Percentiles rank a stretch among this genome's conserved stretches.
These are phyloP conservation scores for Sporisorium exsertum DNA, from an alignment of 1,284 basidiomycete species.

Conservation along the genomic window DNA sequence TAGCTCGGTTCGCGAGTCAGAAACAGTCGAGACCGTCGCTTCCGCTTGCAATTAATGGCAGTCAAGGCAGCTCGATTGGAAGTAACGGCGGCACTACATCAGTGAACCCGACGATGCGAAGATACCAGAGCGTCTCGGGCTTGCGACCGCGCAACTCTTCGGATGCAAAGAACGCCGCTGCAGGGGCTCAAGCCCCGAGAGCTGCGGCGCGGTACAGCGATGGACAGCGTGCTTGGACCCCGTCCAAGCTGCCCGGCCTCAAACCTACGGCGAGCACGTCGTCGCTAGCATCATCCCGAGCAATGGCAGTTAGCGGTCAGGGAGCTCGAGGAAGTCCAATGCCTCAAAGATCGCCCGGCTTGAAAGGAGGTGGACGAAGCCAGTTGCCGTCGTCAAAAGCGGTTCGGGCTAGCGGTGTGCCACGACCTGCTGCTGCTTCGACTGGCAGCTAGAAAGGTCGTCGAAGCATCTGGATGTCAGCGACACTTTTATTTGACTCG, in stretches of 20 bases:
- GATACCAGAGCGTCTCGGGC: conserved; percentile 23
- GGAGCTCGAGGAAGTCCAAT: not conserved
- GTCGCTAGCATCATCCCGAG: conserved; percentile 8
- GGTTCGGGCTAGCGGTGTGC: conserved; percentile 8
- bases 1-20: conserved; percentile 1
- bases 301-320: not conserved
- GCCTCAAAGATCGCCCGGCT: not conserved
- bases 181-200: not conserved
- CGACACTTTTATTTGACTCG: too few species aligned
- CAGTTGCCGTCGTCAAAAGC: not conserved
- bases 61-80: not conserved
- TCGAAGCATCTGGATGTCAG: too few species aligned
- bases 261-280: conserved; percentile 17
- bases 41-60: conserved; percentile 8
- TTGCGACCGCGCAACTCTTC: not conserved
- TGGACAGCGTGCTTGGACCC: conserved; percentile 1
- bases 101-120: conserved; percentile 5
- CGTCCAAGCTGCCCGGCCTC: conserved; percentile 40
- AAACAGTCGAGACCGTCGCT: conserved; percentile 16
- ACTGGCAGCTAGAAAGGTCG: too few species aligned
- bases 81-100: not conserved
- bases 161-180: not conserved
- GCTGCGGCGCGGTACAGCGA: conserved; percentile 13
- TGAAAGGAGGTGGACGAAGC: conserved; percentile 2
- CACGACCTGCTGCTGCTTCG: conserved; percentile 2